A percentile compares a stretch with the other conserved stretches of the same genome.
Conservation (phyloP, 306 rosid genomes). For the Sindora glabra region DNA sequence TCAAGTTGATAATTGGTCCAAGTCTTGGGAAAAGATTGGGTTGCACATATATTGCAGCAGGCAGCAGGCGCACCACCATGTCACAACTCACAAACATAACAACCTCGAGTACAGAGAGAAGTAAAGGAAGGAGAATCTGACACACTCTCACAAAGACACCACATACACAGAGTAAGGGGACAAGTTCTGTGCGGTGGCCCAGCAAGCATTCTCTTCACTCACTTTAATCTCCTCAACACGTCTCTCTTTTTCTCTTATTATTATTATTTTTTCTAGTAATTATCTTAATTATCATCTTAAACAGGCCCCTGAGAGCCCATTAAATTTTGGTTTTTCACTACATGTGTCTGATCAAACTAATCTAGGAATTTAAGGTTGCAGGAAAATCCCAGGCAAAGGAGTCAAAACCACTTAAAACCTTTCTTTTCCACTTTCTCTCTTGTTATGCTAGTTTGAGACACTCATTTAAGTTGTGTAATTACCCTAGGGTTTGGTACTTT, state of each 20-base stretch:
- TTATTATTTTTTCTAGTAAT: slow-evolving; percentile 5
- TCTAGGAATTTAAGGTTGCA: slow-evolving; percentile 15
- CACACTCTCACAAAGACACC: no score
- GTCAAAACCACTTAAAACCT: neutral
- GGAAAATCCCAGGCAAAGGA: slow-evolving; percentile 33
- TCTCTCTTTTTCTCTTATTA: neutral
- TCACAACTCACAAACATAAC: slow-evolving; percentile 6
- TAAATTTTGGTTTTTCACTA: slow-evolving; percentile 1
- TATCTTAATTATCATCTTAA: neutral
- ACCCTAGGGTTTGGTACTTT: slow-evolving; percentile 50
- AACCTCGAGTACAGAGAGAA: slow-evolving; percentile 16
- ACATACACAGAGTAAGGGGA: slow-evolving; percentile 20
- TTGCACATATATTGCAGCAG: slow-evolving; percentile 33
- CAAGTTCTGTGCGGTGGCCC: slow-evolving; percentile 46
- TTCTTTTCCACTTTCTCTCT: neutral
- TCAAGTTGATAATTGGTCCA: slow-evolving; percentile 16
- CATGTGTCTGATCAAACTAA: neutral
- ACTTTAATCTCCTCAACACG: slow-evolving; percentile 16
- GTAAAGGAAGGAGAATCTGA: no score
- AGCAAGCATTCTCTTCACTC: slow-evolving; percentile 48
- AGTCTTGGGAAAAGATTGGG: slow-evolving; percentile 17
- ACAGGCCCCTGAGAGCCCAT: neutral
- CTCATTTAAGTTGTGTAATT: slow-evolving; percentile 14
- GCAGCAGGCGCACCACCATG: slow-evolving; percentile 49
- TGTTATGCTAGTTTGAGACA: slow-evolving; percentile 4